These are phyloP conservation scores for Ophiosphaerella herpotricha DNA, from an alignment of 2,329 filamentous ascomycete genomes.

Conservation along the genomic window DNA sequence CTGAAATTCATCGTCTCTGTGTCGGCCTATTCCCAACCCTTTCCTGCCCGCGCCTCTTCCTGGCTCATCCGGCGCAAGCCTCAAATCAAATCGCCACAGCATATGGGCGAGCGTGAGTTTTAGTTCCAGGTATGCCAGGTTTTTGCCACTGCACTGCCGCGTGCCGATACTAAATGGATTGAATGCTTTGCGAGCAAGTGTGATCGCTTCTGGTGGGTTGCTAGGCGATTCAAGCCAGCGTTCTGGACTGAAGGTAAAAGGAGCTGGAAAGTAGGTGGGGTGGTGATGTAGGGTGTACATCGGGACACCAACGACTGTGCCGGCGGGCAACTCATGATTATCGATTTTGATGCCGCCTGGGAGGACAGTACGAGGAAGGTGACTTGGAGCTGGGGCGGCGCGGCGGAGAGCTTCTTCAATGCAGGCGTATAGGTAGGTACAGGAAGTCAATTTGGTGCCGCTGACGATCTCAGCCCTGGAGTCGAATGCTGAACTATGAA, in stretches of 20 bases:
- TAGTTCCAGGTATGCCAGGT: slow-evolving; percentile 68
- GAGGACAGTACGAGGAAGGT: slow-evolving; percentile 32
- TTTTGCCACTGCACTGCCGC: slow-evolving; percentile 69
- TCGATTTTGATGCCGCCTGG: slow-evolving; percentile 31
- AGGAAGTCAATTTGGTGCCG: slow-evolving; percentile 23
- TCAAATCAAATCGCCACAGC: slow-evolving; percentile 63
- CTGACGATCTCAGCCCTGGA: slow-evolving; percentile 24
- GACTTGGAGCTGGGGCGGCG: slow-evolving; percentile 28
- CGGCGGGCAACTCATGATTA: slow-evolving; percentile 20
- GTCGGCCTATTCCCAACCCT: slow-evolving; percentile 23
- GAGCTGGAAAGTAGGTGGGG: slow-evolving; percentile 16
- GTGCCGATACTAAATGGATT: slow-evolving; percentile 70
- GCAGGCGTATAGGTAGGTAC: slow-evolving; percentile 35
- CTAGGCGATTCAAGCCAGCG: slow-evolving; percentile 23
- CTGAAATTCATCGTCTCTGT: slow-evolving; percentile 62
- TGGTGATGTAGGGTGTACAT: slow-evolving; percentile 30
- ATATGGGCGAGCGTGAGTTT: slow-evolving; percentile 63
- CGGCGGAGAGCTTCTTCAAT: slow-evolving; percentile 42
- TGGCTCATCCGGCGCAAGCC: slow-evolving; percentile 20
- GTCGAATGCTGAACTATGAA: slow-evolving; percentile 9
- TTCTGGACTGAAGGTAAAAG: slow-evolving; percentile 24
- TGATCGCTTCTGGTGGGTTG: slow-evolving; percentile 7
- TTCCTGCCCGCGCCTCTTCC: slow-evolving; percentile 18
- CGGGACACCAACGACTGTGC: slow-evolving; percentile 30
- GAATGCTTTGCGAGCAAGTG: slow-evolving; percentile 56